These are phyloP conservation scores for Metschnikowia picachoensis DNA, from an alignment of 805 yeast species.

Conservation along the genomic window DNA sequence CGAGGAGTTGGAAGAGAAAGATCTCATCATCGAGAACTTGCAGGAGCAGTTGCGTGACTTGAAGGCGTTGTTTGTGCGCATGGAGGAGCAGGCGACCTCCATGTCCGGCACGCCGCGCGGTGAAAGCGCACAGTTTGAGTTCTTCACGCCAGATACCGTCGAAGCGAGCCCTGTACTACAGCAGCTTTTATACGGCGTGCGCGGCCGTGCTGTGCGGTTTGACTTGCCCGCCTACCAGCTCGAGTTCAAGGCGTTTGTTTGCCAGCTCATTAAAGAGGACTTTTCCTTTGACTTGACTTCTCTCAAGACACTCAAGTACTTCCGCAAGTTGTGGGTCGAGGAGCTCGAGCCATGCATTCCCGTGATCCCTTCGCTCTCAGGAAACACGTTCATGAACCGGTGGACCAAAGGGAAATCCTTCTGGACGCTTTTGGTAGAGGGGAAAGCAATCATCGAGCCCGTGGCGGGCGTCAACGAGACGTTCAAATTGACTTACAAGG, in stretches of 20 bases:
- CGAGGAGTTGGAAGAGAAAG: slow-evolving; percentile 61
- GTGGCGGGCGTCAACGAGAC: slow-evolving; percentile 77
- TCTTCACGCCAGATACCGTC: not conserved
- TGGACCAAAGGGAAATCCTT: slow-evolving; percentile 48
- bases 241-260: slow-evolving; percentile 43
- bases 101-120: slow-evolving; percentile 15
- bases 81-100: slow-evolving; percentile 41
- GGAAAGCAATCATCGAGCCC: slow-evolving; percentile 81
- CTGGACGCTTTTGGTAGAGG: slow-evolving; percentile 68
- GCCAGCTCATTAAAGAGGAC: slow-evolving; percentile 29
- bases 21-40: slow-evolving; percentile 58
- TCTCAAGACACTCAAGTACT: slow-evolving; percentile 53
- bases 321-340: slow-evolving; percentile 62
- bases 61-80: slow-evolving; percentile 53
- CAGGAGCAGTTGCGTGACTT: slow-evolving; percentile 65
- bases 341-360: slow-evolving; percentile 59
- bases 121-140: slow-evolving; percentile 2
- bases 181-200: slow-evolving; percentile 33
- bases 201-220: slow-evolving; percentile 36
- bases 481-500: slow-evolving; percentile 44
- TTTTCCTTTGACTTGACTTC: slow-evolving; percentile 35
- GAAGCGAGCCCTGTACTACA: slow-evolving; percentile 9
- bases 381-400: slow-evolving; percentile 39
- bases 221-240: slow-evolving; percentile 41
- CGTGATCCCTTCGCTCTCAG: slow-evolving; percentile 41